These are phyloP conservation scores for Globisporangium viniferum DNA, from an alignment of 352 stramenopile genomes.

Conservation along the genomic window DNA sequence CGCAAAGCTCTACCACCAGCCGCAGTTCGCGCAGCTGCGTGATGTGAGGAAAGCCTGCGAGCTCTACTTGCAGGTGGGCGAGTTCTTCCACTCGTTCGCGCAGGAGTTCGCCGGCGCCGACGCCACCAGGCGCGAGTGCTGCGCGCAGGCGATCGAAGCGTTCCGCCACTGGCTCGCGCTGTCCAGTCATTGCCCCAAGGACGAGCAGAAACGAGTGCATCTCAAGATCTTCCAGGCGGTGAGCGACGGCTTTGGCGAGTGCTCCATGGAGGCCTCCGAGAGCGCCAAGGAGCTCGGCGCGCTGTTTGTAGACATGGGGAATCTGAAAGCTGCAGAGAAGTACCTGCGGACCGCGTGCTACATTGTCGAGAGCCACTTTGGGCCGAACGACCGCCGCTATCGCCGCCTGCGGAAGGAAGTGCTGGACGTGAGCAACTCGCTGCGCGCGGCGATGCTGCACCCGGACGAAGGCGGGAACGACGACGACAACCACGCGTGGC, in stretches of 20 bases:
- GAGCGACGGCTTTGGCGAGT: slow-evolving; percentile 58
- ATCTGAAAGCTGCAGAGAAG: slow-evolving; percentile 34
- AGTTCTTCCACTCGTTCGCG: slow-evolving; percentile 63
- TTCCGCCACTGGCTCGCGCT: slow-evolving; percentile 48
- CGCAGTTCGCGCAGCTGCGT: slow-evolving; percentile 18
- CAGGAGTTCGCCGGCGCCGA: slow-evolving; percentile 48
- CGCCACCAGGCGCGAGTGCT: slow-evolving; percentile 55
- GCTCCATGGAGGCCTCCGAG: slow-evolving; percentile 55
- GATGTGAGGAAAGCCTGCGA: slow-evolving; percentile 14
- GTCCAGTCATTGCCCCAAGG: slow-evolving; percentile 17
- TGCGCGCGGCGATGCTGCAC: slow-evolving; percentile 23
- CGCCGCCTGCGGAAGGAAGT: slow-evolving; percentile 43
- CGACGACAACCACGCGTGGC: slow-evolving; percentile 46
- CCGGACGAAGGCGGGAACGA: slow-evolving; percentile 21
- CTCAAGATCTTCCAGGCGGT: slow-evolving; percentile 39
- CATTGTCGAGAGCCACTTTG: slow-evolving; percentile 56
- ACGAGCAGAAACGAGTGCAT: slow-evolving; percentile 41
- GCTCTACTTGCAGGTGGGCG: slow-evolving; percentile 34
- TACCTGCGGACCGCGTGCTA: slow-evolving; percentile 37
- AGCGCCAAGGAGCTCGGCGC: slow-evolving; percentile 33
- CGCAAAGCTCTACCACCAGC: slow-evolving; percentile 48
- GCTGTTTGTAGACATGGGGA: slow-evolving; percentile 36
- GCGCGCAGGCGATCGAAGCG: slow-evolving; percentile 50
- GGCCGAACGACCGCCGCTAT: slow-evolving; percentile 44
- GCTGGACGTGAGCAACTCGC: slow-evolving; percentile 35